Base-by-base conservation (phyloP, 345 rosid species). In the Microthlaspi erraticum region DNA sequence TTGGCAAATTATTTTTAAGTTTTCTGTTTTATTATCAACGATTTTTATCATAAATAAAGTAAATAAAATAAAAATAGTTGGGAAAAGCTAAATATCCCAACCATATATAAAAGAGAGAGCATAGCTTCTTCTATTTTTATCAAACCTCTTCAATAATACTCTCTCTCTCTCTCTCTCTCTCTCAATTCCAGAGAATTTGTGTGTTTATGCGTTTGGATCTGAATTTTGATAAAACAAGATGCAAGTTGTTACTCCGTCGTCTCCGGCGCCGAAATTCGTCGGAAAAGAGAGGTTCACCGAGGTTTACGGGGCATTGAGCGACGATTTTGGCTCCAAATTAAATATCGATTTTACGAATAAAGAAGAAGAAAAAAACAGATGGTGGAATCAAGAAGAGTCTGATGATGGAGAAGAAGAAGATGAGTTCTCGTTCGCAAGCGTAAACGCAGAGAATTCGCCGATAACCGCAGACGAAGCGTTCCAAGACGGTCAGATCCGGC, bases 401-500 rank as follows among this genome's bases (percentile, higher is more conserved):
- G 6, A 57, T 5, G 60, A 66, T 20, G 68, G 26, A 7, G 82
- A 72, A 12, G 83, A 34, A 5, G 82, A 80, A 7, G 82, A 80
- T 5, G 87, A 83, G 16, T 86, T 86, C 57, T 79, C 84, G 31
- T 85, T 85, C 50, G 81, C 79, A 9, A 78, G 79, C 32, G n/a
- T 62, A 41, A 67, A 64, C 13, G 61, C 69, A 13, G 76, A 56
- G 11, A 69, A 80, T 9, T 86, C 84, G 18, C 86, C 82, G 20
- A 74, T 83, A 53, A 60, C 78, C 8, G 87, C 90, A 18, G 87
- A 82, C 0, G 86, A 82, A 56, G 79, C 76, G 2, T 83, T 86
- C 45, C 23, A 67, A 37, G 67, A 86, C 81, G 87, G 87, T 68
- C 82, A 77, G 75, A 80, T 86, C 83, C 83, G 86, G 8, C 83